A percentile compares a stretch with the other conserved stretches of the same genome.
These are phyloP conservation scores for Arthrobotrys pseudoclavata DNA, from an alignment of 2,329 filamentous ascomycete genomes.

Conservation along the genomic window DNA sequence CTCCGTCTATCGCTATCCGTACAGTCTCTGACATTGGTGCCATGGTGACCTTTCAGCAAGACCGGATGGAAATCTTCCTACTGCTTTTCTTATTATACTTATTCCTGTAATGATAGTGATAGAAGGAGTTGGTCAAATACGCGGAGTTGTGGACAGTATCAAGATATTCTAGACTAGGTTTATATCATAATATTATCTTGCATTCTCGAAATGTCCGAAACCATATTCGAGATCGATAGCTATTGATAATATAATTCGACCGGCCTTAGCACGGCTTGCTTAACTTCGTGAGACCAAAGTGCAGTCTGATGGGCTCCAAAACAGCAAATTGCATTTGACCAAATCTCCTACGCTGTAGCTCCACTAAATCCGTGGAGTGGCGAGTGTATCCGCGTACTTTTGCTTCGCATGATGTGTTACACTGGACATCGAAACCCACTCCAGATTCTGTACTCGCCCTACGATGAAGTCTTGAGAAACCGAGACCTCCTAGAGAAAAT, in stretches of 20 bases:
- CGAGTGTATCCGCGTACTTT: too few relatives aligned
- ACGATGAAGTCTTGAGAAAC: background rate
- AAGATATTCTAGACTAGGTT: constrained; percentile 9
- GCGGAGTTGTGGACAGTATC: constrained; percentile 11
- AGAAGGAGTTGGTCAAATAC: constrained; percentile 17
- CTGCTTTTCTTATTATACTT: constrained; percentile 11
- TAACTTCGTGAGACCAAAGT: background rate
- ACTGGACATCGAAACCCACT: too few relatives aligned
- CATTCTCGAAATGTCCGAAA: too few relatives aligned
- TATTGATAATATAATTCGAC: background rate
- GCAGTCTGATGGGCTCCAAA: background rate
- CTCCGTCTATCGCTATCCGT: background rate
- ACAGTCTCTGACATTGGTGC: background rate
- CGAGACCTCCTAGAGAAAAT: background rate
- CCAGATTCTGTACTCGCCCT: background rate
- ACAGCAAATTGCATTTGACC: background rate
- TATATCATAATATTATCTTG: too few relatives aligned
- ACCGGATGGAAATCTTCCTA: background rate
- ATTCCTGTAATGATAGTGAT: constrained; percentile 13
- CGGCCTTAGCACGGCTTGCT: background rate
- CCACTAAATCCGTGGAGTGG: too few relatives aligned
- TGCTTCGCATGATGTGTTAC: too few relatives aligned
- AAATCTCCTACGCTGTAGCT: too few relatives aligned
- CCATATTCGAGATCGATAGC: too few relatives aligned
- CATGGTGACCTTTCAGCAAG: background rate